Percentiles rank a stretch among this genome's conserved stretches.
phyloP scores from a whole-genome alignment of 75 land plant genomes.

The Pinus albicaulis region DNA sequence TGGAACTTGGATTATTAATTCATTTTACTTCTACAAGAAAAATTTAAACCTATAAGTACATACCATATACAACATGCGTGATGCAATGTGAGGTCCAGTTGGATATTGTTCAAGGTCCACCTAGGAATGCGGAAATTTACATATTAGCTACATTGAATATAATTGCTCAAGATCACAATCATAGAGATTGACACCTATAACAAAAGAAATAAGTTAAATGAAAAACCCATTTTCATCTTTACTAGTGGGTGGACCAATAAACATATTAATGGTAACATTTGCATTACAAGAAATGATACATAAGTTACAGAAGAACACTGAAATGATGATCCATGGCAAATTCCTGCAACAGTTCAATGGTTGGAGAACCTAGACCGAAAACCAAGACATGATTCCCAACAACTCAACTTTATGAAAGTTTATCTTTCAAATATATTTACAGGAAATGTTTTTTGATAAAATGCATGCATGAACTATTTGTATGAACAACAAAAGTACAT shows the following conservation, averaged over 20 bases:
- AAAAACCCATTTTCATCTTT: background rate
- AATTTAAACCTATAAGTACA: background rate
- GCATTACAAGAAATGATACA: background rate
- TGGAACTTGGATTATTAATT: too few relatives aligned
- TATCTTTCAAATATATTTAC: too few relatives aligned
- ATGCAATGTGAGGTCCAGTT: constrained; percentile 94
- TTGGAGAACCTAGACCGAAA: too few relatives aligned
- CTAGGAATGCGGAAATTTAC: constrained; percentile 25
- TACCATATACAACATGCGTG: constrained; percentile 86
- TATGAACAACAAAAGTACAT: too few relatives aligned
- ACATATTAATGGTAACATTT: background rate
- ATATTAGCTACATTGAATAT: background rate
- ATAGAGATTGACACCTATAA: background rate
- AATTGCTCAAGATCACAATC: background rate
- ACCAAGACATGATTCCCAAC: too few relatives aligned
- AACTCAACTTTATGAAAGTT: too few relatives aligned
- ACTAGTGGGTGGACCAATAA: background rate
- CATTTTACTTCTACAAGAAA: background rate
- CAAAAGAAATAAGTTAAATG: background rate
- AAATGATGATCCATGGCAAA: background rate
- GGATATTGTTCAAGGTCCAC: constrained; percentile 94
- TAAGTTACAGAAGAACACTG: background rate
- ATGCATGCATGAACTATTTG: too few relatives aligned
- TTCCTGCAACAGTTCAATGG: background rate
- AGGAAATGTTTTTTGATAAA: too few relatives aligned